Base-by-base conservation (phyloP, 2,329 filamentous ascomycete genomes). In the Chalara sp. region DNA sequence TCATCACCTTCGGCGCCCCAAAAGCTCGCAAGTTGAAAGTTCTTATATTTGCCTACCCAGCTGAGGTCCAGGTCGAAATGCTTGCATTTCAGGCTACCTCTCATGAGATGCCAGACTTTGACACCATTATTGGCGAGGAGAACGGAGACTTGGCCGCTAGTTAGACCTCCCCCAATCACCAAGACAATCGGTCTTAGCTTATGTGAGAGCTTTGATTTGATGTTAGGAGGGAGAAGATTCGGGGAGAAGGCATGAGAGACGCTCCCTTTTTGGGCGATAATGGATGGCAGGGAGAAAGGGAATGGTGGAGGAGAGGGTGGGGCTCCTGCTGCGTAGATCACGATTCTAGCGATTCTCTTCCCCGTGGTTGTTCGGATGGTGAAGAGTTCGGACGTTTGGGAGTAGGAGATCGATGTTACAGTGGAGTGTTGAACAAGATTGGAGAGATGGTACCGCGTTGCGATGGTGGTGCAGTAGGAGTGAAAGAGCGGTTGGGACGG, bases 11-110 rank as follows among this genome's bases (percentile, higher is more conserved):
- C 86, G 4, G 86, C 85, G 6, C 79, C 81, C 84, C 86, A 91
- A 66, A 91, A 93, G 0, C 76, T 76, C 1, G 87, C 83, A 63
- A 91, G 86, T 58, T 87, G 81, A 49, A 81, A 78, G 63, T 92
- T 92, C 50, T 84, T 82, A 66, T 87, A 92, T 64, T 92, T 92
- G 7, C 84, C 86, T 66, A 92, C 86, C 88, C 88, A 93, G 45
- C 79, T 76, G 1, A 92, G 73, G 51, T 83, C 80, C 29, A 92
- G 76, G 59, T 92, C 88, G 57, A 92, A 92, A 53, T 85, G 83
- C 67, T 92, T 92, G 46, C 89, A 76, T 53, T 63, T 65, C 12
- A 76, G 59, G 0, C 71, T 68, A 0, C 77, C 73, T 0, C 88
- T 76, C 77, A 90, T 83, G 30, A 92, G 62, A 47, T 87, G 78